Conservation (phyloP, 75 land plant genomes). For the Selaginella moellendorffii region DNA sequence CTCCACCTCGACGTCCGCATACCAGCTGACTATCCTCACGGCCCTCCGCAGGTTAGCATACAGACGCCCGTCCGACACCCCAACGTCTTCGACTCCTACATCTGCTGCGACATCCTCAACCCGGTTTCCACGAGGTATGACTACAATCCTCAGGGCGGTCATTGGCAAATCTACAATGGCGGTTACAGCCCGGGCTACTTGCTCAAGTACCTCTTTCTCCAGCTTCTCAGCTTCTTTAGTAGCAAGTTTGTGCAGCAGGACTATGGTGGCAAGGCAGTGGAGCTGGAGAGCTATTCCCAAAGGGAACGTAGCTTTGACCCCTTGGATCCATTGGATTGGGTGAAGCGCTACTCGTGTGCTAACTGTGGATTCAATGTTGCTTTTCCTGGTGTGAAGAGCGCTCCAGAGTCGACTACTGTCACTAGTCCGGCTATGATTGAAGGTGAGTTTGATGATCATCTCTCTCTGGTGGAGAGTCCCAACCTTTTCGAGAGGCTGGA, state of each 20-base stretch:
- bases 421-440: background rate
- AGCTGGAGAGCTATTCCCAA: background rate
- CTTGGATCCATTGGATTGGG: too few relatives aligned
- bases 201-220: slow-evolving; percentile 18
- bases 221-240: slow-evolving; percentile 19
- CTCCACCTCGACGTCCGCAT: slow-evolving; percentile 15
- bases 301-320: background rate
- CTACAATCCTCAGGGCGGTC: background rate
- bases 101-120: slow-evolving; percentile 18
- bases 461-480: background rate
- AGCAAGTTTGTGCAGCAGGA: slow-evolving; percentile 12
- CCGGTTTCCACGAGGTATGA: background rate
- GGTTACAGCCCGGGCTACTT: slow-evolving; percentile 19
- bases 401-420: background rate
- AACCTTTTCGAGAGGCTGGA: background rate
- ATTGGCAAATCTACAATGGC: slow-evolving; percentile 3
- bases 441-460: too few relatives aligned
- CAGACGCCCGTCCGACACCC: slow-evolving; percentile 14
- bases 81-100: slow-evolving; percentile 11
- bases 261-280: background rate
- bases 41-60: slow-evolving; percentile 12
- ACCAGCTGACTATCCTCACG: slow-evolving; percentile 8
- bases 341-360: background rate
- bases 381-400: background rate
- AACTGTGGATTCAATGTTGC: slow-evolving; percentile 3